These are phyloP conservation scores for Bipolaris gigantea DNA, from an alignment of 2,329 filamentous ascomycete species.

Conservation along the genomic window DNA sequence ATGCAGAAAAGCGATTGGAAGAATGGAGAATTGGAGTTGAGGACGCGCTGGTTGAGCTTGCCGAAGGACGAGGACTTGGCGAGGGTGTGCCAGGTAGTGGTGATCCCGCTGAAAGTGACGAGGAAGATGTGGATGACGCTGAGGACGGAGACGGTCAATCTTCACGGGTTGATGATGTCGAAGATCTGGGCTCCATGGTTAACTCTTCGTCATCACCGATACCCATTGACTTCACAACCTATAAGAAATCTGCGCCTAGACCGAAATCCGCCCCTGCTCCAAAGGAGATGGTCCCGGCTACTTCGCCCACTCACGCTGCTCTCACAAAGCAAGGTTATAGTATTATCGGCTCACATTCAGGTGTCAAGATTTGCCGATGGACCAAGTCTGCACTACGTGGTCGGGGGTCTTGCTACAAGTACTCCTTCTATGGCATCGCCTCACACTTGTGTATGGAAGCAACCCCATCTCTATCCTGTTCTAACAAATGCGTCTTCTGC, in stretches of 20 bases:
- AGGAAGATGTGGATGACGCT: conserved; percentile 63
- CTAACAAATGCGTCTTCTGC: conserved; percentile 98
- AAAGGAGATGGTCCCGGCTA: conserved; percentile 94
- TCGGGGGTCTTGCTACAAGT: conserved; percentile 96
- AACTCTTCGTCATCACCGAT: conserved; percentile 55
- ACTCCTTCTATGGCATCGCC: conserved; percentile 93
- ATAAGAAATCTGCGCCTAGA: conserved; percentile 54
- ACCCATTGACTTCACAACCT: conserved; percentile 85
- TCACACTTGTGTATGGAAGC: conserved; percentile 99
- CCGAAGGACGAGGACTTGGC: conserved; percentile 58
- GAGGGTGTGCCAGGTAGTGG: conserved; percentile 77
- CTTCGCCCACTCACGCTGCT: conserved; percentile 83
- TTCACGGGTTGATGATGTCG: conserved; percentile 69
- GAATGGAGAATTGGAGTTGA: conserved; percentile 80
- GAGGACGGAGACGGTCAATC: conserved; percentile 46
- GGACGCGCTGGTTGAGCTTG: conserved; percentile 67
- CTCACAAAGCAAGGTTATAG: conserved; percentile 96
- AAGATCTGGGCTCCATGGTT: conserved; percentile 75
- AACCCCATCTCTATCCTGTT: conserved; percentile 91
- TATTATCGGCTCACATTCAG: conserved; percentile 92
- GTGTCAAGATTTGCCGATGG: conserved; percentile 98
- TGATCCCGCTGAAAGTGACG: conserved; percentile 80
- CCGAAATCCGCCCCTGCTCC: conserved; percentile 51
- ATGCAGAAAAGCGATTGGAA: conserved; percentile 65
- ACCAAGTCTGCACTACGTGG: conserved; percentile 95